Evolutionary conservation across 139 green algal species (phyloP).

Genomic region (Pseudopediastrum boryanum): DNA sequence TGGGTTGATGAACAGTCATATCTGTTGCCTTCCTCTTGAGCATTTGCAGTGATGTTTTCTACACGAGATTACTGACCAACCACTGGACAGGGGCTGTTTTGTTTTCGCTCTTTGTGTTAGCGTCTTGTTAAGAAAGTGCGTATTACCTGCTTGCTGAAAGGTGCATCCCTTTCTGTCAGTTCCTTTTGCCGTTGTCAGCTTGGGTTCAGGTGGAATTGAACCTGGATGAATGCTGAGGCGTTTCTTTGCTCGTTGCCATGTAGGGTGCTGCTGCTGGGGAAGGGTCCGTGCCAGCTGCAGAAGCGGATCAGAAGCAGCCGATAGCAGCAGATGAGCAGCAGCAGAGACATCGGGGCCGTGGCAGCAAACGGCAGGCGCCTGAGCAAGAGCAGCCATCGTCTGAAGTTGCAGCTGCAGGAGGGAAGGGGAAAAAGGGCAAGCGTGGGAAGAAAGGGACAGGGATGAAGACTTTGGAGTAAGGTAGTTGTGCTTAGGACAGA

Average conservation of each 20-base stretch:
- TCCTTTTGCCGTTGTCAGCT: too few relatives aligned
- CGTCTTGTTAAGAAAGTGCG: too few relatives aligned
- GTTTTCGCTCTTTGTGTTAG: too few relatives aligned
- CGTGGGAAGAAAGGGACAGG: not conserved
- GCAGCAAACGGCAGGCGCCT: too few relatives aligned
- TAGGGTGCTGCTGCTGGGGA: too few relatives aligned
- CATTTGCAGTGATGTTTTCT: slow-evolving; percentile 34
- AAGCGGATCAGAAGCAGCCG: not conserved
- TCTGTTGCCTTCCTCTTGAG: slow-evolving; percentile 47
- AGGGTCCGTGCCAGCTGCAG: not conserved
- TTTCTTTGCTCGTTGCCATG: too few relatives aligned
- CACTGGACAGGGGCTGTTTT: slow-evolving; percentile 13
- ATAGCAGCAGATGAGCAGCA: too few relatives aligned
- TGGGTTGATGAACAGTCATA: slow-evolving; percentile 42
- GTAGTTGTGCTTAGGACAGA: not conserved
- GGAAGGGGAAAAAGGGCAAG: slow-evolving; percentile 14
- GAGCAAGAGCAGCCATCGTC: not conserved
- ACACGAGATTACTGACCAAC: slow-evolving; percentile 46
- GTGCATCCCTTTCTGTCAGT: too few relatives aligned
- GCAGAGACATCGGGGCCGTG: too few relatives aligned
- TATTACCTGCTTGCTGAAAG: too few relatives aligned
- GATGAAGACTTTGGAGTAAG: slow-evolving; percentile 27
- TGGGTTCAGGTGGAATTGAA: too few relatives aligned
- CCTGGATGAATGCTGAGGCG: too few relatives aligned
- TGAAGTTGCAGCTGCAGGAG: not conserved